phyloP scores from a whole-genome alignment of 331 rosid genomes.

The Phaseolus coccineus region DNA sequence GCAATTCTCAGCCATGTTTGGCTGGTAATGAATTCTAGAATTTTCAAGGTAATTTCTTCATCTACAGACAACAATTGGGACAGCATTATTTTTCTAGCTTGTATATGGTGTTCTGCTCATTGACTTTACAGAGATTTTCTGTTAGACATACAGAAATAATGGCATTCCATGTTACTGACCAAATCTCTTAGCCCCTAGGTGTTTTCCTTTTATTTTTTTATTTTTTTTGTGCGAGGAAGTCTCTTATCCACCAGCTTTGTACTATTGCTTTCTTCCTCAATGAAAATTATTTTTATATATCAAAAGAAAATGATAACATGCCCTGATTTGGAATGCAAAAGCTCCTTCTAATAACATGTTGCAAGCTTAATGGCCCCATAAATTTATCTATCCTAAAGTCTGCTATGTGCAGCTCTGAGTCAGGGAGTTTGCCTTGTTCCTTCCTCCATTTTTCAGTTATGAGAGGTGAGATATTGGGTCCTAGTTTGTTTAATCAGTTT shows the following conservation, averaged over 20 bases:
- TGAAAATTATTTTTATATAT: not conserved
- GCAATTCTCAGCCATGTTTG: not conserved
- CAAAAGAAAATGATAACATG: not conserved
- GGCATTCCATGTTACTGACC: slow-evolving; percentile 8
- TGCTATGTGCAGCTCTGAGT: not conserved
- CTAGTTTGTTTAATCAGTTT: not conserved
- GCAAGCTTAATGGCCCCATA: not conserved
- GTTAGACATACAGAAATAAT: slow-evolving; percentile 12
- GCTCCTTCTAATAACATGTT: slow-evolving; percentile 15
- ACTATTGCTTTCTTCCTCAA: slow-evolving; percentile 9
- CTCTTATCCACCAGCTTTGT: not conserved
- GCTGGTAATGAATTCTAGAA: slow-evolving; percentile 4
- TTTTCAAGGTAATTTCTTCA: slow-evolving; percentile 9
- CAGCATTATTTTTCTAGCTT: not conserved
- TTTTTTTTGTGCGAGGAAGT: not conserved
- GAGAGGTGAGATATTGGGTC: not conserved
- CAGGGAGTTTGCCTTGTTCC: not conserved
- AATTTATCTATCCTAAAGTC: not conserved
- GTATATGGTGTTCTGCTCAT: not conserved
- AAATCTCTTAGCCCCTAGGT: slow-evolving; percentile 6
- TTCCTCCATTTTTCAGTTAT: not conserved
- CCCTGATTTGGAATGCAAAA: not conserved
- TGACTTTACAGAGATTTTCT: not conserved
- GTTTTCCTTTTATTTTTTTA: not conserved
- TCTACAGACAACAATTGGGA: not conserved